Evolutionary conservation across 768 basidiomycete species (phyloP).

Genomic region (Amanita inopinata): DNA sequence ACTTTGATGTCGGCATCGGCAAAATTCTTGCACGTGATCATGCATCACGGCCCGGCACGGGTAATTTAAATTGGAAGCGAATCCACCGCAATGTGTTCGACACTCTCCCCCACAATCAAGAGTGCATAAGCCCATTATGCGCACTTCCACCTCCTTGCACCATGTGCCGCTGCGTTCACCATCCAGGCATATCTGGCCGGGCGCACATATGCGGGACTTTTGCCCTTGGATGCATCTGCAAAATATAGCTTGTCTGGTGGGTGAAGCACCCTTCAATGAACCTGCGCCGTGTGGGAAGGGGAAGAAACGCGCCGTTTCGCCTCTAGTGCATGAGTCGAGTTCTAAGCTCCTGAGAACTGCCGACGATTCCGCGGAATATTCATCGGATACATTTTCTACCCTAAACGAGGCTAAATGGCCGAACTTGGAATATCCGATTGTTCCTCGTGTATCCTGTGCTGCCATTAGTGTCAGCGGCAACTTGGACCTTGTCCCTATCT

Average conservation of each 20-base stretch:
- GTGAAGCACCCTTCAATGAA: not conserved
- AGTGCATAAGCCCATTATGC: not conserved
- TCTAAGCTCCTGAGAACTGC: not conserved
- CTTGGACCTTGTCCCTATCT: not conserved
- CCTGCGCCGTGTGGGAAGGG: not conserved
- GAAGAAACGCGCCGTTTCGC: constrained; percentile 7
- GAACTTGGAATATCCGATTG: not conserved
- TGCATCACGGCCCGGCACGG: too few species aligned
- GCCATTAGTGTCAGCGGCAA: not conserved
- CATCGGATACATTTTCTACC: not conserved
- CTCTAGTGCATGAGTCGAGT: not conserved
- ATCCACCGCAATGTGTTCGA: not conserved
- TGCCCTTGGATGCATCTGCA: constrained; percentile 6
- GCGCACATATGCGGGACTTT: not conserved
- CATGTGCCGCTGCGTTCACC: not conserved
- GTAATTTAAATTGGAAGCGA: too few species aligned
- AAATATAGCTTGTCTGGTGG: constrained; percentile 4
- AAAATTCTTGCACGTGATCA: not conserved
- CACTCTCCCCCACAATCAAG: not conserved
- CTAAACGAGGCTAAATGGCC: constrained; percentile 1
- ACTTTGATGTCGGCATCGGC: not conserved
- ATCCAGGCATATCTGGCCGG: not conserved
- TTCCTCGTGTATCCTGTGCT: not conserved
- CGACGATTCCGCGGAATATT: not conserved
- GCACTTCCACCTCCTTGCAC: constrained; percentile 4